Evolutionary conservation across 305 asterid species (phyloP).

Genomic region (Rubia peregrina): DNA sequence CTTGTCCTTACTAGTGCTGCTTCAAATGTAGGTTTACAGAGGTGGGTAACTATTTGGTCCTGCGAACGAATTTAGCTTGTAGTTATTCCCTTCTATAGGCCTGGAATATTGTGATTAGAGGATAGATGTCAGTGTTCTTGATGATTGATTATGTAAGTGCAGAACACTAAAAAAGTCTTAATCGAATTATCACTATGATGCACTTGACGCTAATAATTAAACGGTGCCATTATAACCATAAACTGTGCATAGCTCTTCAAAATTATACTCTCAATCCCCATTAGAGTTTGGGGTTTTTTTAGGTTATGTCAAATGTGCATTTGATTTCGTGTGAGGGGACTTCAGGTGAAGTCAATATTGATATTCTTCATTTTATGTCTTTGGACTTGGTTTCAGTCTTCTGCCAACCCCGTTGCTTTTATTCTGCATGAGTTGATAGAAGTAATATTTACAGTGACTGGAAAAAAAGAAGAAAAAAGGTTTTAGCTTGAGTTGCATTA

Average conservation of each 20-base stretch:
- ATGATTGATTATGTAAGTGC: neutral
- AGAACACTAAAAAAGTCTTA: neutral
- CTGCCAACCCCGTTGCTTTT: neutral
- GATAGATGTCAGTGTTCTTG: neutral
- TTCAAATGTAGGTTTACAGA: conserved; percentile 47
- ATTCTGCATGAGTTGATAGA: neutral
- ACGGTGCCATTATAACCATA: neutral
- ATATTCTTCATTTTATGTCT: neutral
- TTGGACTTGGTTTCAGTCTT: neutral
- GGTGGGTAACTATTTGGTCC: conserved; percentile 32
- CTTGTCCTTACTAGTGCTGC: conserved; percentile 74
- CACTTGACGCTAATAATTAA: neutral
- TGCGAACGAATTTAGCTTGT: neutral
- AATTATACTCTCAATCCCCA: neutral
- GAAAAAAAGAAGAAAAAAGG: neutral
- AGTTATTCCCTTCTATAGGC: neutral
- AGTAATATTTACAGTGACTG: neutral
- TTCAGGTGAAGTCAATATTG: neutral
- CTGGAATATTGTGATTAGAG: neutral
- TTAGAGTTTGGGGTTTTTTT: neutral
- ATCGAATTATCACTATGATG: neutral
- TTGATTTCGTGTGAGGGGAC: neutral
- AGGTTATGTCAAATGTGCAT: neutral
- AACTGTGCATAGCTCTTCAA: neutral
- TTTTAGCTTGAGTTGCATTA: neutral